A percentile compares a stretch with the other conserved stretches of the same genome.
Evolutionary conservation across 2,329 filamentous ascomycete species (phyloP).

Genomic region (Magnaporthales sp.): DNA sequence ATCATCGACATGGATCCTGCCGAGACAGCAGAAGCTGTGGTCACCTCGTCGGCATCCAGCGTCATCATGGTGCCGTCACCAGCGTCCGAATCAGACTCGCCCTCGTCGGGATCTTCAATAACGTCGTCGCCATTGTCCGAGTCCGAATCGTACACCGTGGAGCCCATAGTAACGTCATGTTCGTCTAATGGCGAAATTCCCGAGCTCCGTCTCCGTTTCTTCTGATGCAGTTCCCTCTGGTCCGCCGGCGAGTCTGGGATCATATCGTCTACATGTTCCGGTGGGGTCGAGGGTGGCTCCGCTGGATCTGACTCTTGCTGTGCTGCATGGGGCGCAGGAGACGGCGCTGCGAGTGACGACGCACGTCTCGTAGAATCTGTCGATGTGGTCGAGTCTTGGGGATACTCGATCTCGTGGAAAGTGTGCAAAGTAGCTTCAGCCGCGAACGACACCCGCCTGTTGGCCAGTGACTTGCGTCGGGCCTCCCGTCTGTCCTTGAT

Average conservation of each 20-base stretch:
- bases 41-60: slow-evolving; percentile 70
- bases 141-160: slow-evolving; percentile 68
- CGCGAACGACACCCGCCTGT: slow-evolving; percentile 90
- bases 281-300: slow-evolving; percentile 54
- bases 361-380: slow-evolving; percentile 69
- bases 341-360: slow-evolving; percentile 48
- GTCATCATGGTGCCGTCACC: slow-evolving; percentile 77
- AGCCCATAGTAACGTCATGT: slow-evolving; percentile 61
- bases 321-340: slow-evolving; percentile 11
- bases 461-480: slow-evolving; percentile 84
- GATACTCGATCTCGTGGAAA: slow-evolving; percentile 87
- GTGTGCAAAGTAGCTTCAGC: slow-evolving; percentile 96
- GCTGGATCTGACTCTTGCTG: slow-evolving; percentile 35
- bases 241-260: slow-evolving; percentile 52
- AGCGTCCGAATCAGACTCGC: slow-evolving; percentile 43
- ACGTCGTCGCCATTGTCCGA: slow-evolving; percentile 48
- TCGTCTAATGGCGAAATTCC: slow-evolving; percentile 56
- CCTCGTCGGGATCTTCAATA: slow-evolving; percentile 45
- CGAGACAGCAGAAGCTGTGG: slow-evolving; percentile 57
- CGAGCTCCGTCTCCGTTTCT: slow-evolving; percentile 55
- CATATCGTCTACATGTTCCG: slow-evolving; percentile 51
- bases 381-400: slow-evolving; percentile 77
- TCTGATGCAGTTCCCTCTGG: slow-evolving; percentile 56
- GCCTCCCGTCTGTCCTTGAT: slow-evolving; percentile 71
- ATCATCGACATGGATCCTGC: slow-evolving; percentile 43